Evolutionary conservation across 2,329 filamentous ascomycete genomes (phyloP), one percentile per base, ranked within the genome.

Genomic region (Penicillium sp.): DNA sequence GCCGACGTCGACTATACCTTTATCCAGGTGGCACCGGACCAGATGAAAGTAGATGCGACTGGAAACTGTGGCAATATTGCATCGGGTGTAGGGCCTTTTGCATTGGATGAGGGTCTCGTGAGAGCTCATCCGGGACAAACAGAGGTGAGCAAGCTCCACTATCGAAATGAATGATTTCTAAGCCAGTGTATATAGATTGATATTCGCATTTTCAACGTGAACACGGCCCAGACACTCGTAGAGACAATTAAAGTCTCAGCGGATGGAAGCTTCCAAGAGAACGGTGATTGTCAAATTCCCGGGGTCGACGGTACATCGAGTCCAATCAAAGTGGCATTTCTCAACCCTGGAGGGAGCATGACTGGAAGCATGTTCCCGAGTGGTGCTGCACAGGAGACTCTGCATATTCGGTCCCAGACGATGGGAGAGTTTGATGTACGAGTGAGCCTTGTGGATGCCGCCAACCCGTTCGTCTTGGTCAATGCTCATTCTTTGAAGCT

Each of bases 31-130:
- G 84, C 85, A 8, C 80, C 88, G 38, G 78, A 79, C 48, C 77
- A 84, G 56, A 73, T 75, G 4, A 70, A 72, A 27, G 74, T 89
- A 1, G 86, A 89, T 60, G 77, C 81, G 63, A 81, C 83, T 0
- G 82, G 85, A 16, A 89, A 88, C 58, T 89, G 86, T 63, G 86
- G 86, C 7, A 89, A 89, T 66, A 86, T 89, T 81, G 81, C 77
- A 4, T 76, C 80, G 25, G 78, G 81, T 0, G 78, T 89, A 33
- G 87, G 85, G 0, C 85, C 86, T 0, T 84, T 82, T 61, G 80
- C 81, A 3, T 70, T 82, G 65, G 69, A 88, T 70, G 70, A 77
- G 45, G 75, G 79, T 1, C 57, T 85, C 6, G 69, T 81, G 49
- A 44, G n/a, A 2, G 53, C 50, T 8, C 14, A 30, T 11, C 60